Conservation (phyloP, 2,329 filamentous ascomycete genomes). For the Colletotrichum noveboracense region DNA sequence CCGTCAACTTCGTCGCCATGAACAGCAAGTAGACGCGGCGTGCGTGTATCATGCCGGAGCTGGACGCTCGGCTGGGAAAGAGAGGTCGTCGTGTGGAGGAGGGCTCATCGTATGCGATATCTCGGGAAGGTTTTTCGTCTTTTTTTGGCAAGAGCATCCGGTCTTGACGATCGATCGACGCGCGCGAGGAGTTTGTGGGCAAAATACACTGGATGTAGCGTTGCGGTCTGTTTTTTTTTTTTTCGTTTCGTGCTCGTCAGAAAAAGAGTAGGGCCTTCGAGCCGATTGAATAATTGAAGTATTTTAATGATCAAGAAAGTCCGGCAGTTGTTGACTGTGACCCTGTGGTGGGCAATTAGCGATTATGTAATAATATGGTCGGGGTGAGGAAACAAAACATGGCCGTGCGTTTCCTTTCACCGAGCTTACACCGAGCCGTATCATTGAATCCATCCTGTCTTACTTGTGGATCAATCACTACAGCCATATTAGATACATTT, state of each 20-base stretch:
- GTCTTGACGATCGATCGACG: constrained; percentile 9
- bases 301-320: neutral
- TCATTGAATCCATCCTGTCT: too few relatives aligned
- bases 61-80: neutral
- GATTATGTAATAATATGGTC: neutral
- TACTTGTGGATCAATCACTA: too few relatives aligned
- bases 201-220: neutral
- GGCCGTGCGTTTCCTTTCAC: neutral
- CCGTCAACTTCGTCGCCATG: neutral
- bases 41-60: neutral
- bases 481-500: too few relatives aligned
- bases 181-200: neutral
- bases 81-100: neutral
- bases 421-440: neutral
- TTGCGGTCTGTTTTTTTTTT: neutral
- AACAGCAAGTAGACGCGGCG: neutral
- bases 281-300: neutral
- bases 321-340: neutral
- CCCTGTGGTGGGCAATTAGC: neutral
- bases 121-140: neutral
- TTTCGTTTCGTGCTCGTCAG: neutral
- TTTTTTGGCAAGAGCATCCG: neutral
- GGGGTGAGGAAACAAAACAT: neutral
- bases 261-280: neutral
- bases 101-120: neutral